phyloP scores from a whole-genome alignment of 2,329 filamentous ascomycete species.

The Phyllosticta capitalensis region DNA sequence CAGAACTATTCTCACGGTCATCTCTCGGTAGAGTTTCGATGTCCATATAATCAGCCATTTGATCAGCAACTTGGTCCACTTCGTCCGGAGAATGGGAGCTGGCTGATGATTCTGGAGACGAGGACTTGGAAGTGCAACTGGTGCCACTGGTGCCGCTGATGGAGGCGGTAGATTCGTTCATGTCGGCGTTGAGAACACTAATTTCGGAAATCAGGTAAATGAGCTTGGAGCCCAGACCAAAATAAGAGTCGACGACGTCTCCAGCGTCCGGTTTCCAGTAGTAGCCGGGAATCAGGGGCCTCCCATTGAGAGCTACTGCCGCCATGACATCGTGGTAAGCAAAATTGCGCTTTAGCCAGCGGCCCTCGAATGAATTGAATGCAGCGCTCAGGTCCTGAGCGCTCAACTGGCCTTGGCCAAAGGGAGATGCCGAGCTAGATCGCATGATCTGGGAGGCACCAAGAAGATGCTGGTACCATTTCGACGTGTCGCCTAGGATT shows the following conservation, averaged over 20 bases:
- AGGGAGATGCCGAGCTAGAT: background rate
- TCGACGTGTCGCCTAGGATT: conserved; percentile 9
- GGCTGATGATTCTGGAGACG: background rate
- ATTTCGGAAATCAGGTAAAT: conserved; percentile 10
- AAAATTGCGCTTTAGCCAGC: conserved; percentile 9
- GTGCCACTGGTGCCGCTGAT: background rate
- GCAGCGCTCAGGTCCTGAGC: conserved; percentile 1
- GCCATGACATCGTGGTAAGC: conserved; percentile 10
- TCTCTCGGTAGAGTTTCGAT: background rate
- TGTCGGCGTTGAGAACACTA: conserved; percentile 10
- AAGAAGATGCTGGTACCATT: conserved; percentile 10
- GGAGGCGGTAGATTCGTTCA: conserved; percentile 5
- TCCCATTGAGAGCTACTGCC: conserved; percentile 4
- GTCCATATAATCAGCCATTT: background rate
- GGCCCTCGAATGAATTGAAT: conserved; percentile 11
- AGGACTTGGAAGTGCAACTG: background rate
- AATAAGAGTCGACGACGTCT: conserved; percentile 6
- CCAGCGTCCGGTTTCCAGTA: conserved; percentile 4
- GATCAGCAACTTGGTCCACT: background rate
- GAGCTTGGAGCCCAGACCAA: conserved; percentile 7
- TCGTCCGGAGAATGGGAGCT: conserved; percentile 1
- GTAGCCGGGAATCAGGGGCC: conserved; percentile 7
- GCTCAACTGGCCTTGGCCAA: background rate
- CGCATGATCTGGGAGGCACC: conserved; percentile 9
- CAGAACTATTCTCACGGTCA: background rate